Percentiles rank a stretch among this genome's conserved stretches.
Conservation (phyloP, 176 grass and related monocot genomes). For the Oropetium thomaeum region DNA sequence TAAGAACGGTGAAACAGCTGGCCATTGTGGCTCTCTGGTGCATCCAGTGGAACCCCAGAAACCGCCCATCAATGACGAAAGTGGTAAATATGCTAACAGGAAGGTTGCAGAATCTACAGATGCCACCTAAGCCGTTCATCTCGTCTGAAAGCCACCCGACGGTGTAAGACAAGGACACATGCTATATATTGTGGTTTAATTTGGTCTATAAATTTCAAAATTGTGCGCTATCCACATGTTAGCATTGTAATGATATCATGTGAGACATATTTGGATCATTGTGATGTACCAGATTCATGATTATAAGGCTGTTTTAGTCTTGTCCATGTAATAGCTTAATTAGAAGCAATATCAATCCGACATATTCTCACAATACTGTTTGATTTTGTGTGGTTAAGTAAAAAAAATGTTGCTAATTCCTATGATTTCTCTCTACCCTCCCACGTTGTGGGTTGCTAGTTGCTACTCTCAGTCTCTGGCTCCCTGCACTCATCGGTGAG, state of each 20-base stretch:
- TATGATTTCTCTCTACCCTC: neutral
- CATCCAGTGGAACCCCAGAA: conserved; percentile 58
- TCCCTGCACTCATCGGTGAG: neutral
- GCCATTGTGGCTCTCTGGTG: conserved; percentile 59
- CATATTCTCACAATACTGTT: neutral
- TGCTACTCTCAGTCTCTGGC: too few species aligned
- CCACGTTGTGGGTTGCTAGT: neutral
- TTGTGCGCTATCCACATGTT: too few species aligned
- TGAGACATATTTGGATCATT: neutral
- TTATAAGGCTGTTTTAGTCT: neutral
- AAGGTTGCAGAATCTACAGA: conserved; percentile 36
- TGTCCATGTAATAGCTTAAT: neutral
- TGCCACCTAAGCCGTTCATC: conserved; percentile 49
- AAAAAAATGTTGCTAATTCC: neutral
- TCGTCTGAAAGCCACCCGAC: neutral
- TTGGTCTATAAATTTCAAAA: neutral
- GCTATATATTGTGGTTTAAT: neutral
- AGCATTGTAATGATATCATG: neutral
- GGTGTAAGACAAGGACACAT: neutral
- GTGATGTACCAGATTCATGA: neutral
- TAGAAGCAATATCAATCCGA: neutral
- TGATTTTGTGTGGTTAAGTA: neutral
- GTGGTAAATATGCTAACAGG: conserved; percentile 62
- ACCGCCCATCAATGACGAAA: conserved; percentile 54
- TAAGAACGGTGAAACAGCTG: conserved; percentile 27